These are phyloP conservation scores for Capsella rubella DNA, from an alignment of 441 rosid species.

Conservation along the genomic window DNA sequence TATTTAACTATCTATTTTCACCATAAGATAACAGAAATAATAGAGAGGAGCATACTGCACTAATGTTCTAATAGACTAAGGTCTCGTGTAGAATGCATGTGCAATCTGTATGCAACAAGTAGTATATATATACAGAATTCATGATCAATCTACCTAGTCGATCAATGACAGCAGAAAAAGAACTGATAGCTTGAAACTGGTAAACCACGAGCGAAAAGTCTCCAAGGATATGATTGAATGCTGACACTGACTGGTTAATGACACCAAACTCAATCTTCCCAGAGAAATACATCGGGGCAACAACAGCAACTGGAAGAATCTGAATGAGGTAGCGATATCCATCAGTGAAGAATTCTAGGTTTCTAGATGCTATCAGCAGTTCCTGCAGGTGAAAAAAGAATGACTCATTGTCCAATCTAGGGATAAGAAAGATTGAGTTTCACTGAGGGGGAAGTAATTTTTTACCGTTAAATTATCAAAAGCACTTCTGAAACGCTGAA, in stretches of 20 bases:
- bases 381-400: conserved; percentile 56
- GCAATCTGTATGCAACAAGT: conserved; percentile 17
- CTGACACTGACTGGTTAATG: conserved; percentile 95
- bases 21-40: conserved; percentile 18
- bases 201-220: conserved; percentile 92
- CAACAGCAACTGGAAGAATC: conserved; percentile 97
- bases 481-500: conserved; percentile 90
- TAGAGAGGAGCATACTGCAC: conserved; percentile 14
- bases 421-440: conserved; percentile 22
- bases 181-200: conserved; percentile 96
- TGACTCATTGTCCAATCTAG: conserved; percentile 28
- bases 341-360: conserved; percentile 93
- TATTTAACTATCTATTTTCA: background rate
- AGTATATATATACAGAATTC: conserved; percentile 10
- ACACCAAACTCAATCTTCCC: conserved; percentile 99
- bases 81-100: conserved; percentile 18
- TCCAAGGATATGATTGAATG: conserved; percentile 94
- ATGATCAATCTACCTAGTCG: conserved; percentile 67
- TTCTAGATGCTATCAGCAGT: conserved; percentile 90
- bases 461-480: conserved; percentile 81
- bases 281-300: conserved; percentile 98
- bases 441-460: conserved; percentile 19
- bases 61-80: background rate
- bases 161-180: conserved; percentile 97
- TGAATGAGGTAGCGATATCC: conserved; percentile 97